phyloP scores from a whole-genome alignment of 1,139 yeast species.

The Yamadazyma triangularis region DNA sequence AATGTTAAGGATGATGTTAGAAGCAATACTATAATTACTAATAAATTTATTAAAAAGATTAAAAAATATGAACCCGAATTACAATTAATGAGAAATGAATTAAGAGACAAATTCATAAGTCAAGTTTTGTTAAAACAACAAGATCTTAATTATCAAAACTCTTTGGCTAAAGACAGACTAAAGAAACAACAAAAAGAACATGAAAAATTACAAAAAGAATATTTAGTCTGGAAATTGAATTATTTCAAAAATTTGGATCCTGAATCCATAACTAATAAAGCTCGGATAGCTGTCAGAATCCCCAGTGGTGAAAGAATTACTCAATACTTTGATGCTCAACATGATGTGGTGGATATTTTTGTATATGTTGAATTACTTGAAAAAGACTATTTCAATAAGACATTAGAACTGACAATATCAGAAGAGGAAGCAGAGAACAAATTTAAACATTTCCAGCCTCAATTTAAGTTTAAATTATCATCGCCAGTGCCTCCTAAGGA shows the following conservation, averaged over 20 bases:
- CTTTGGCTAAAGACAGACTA: conserved; percentile 54
- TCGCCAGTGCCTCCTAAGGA: conserved; percentile 41
- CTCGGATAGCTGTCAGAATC: conserved; percentile 59
- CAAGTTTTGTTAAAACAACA: conserved; percentile 68
- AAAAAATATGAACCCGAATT: conserved; percentile 61
- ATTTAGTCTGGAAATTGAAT: conserved; percentile 44
- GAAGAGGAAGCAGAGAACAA: conserved; percentile 11
- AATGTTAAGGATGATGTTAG: conserved; percentile 27
- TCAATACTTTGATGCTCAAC: conserved; percentile 42
- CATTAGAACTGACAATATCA: conserved; percentile 17
- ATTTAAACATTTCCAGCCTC: conserved; percentile 21
- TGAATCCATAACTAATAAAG: conserved; percentile 26
- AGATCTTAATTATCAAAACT: conserved; percentile 70
- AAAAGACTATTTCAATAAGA: conserved; percentile 34
- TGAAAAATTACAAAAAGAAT: conserved; percentile 23
- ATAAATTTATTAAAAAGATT: conserved; percentile 39
- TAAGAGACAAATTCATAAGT: conserved; percentile 55
- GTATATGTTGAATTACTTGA: conserved; percentile 47
- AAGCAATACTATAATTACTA: conserved; percentile 22
- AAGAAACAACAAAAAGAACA: conserved; percentile 25
- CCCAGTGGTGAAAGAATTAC: conserved; percentile 48
- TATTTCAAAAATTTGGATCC: conserved; percentile 35
- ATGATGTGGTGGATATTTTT: conserved; percentile 52
- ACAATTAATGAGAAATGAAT: conserved; percentile 53
- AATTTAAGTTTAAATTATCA: conserved; percentile 27